These are phyloP conservation scores for Naganishia sp. DNA, from an alignment of 1,284 basidiomycete genomes.

Conservation along the genomic window DNA sequence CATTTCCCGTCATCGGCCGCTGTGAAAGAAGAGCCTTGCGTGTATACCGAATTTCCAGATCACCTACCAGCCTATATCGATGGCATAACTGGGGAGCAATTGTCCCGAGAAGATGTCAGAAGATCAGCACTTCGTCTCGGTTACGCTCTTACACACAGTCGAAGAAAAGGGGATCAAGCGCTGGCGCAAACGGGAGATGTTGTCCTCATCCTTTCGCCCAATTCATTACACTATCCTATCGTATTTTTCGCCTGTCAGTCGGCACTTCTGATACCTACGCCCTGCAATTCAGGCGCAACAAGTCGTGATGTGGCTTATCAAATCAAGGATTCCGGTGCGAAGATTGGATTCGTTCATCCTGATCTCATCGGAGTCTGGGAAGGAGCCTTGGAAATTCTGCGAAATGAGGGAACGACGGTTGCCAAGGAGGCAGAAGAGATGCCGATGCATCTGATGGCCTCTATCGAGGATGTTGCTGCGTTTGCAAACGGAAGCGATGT, in stretches of 20 bases:
- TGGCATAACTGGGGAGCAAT: slow-evolving; percentile 60
- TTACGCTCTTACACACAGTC: slow-evolving; percentile 56
- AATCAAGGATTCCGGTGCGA: slow-evolving; percentile 59
- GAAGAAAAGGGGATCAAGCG: neutral
- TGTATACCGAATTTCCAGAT: slow-evolving; percentile 35
- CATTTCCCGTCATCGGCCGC: slow-evolving; percentile 38
- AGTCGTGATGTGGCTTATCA: slow-evolving; percentile 51
- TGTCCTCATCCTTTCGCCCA: slow-evolving; percentile 53
- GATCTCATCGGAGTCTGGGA: slow-evolving; percentile 54
- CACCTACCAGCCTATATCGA: slow-evolving; percentile 65
- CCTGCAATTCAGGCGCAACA: slow-evolving; percentile 49
- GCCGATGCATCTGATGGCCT: slow-evolving; percentile 1
- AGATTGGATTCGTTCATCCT: slow-evolving; percentile 61
- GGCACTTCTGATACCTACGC: slow-evolving; percentile 43
- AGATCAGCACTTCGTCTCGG: slow-evolving; percentile 62
- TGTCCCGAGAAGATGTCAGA: slow-evolving; percentile 63
- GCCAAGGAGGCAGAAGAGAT: slow-evolving; percentile 36
- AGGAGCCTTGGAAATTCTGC: slow-evolving; percentile 35
- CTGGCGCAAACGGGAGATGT: slow-evolving; percentile 43
- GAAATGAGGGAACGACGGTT: slow-evolving; percentile 9
- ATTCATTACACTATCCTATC: slow-evolving; percentile 66
- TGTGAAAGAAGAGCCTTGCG: slow-evolving; percentile 25
- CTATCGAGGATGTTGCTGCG: neutral
- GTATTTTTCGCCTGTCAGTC: slow-evolving; percentile 60
- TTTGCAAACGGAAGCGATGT: neutral